Conservation (phyloP, 2,329 filamentous ascomycete species). For the Leptographium galeiforme region DNA sequence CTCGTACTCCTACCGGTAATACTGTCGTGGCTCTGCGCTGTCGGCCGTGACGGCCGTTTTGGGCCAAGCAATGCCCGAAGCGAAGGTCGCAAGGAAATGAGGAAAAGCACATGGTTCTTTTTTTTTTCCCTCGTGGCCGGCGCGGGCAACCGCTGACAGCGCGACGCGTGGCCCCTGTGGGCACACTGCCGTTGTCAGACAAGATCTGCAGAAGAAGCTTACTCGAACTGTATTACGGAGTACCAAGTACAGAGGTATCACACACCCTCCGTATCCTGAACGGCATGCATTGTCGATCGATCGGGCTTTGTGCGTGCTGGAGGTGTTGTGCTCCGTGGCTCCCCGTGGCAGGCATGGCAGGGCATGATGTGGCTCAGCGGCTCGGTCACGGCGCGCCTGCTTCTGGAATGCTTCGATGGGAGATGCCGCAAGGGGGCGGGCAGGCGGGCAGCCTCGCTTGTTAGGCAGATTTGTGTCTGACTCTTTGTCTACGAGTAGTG, state of each 20-base stretch:
- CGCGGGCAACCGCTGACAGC: neutral
- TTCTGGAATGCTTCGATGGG: constrained; percentile 2
- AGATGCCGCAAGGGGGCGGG: no score
- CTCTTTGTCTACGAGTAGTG: neutral
- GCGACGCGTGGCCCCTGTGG: neutral
- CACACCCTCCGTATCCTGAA: neutral
- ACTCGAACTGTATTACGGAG: neutral
- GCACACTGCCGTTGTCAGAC: neutral
- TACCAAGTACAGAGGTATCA: neutral
- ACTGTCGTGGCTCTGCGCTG: no score
- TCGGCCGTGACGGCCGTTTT: neutral
- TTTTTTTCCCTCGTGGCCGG: neutral
- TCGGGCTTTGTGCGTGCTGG: neutral
- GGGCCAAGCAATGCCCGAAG: neutral
- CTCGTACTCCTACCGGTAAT: no score
- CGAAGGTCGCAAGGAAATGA: neutral
- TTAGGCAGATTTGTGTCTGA: neutral
- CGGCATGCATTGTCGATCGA: neutral
- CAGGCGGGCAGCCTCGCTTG: neutral
- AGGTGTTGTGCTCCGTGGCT: neutral
- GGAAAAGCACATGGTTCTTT: neutral
- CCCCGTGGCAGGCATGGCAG: neutral
- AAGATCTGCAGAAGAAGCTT: neutral
- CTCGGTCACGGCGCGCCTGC: no score
- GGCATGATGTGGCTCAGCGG: neutral